These are phyloP conservation scores for Exophiala sp. DNA, from an alignment of 2,329 filamentous ascomycete genomes.

Conservation along the genomic window DNA sequence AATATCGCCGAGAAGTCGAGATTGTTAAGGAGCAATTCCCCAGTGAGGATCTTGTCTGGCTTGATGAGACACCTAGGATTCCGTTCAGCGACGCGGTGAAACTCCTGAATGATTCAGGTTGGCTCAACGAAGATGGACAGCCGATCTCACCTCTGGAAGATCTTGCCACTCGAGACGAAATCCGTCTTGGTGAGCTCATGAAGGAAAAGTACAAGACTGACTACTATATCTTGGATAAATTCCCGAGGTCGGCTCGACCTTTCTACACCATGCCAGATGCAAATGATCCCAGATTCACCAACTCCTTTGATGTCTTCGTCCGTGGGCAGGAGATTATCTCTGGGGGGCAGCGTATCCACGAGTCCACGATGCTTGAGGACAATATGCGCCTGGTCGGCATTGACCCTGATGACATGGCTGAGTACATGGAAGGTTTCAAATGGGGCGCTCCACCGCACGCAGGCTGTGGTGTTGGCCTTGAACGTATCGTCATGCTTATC, in stretches of 20 bases:
- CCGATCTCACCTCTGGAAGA: slow-evolving; percentile 67
- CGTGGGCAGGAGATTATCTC: slow-evolving; percentile 89
- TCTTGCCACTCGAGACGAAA: slow-evolving; percentile 77
- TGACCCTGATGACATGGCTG: slow-evolving; percentile 74
- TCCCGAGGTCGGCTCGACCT: slow-evolving; percentile 73
- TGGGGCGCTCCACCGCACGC: slow-evolving; percentile 85
- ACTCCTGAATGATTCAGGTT: slow-evolving; percentile 72
- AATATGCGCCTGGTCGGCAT: slow-evolving; percentile 73
- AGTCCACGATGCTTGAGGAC: slow-evolving; percentile 64
- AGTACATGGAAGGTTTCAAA: slow-evolving; percentile 83
- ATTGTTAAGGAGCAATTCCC: slow-evolving; percentile 78
- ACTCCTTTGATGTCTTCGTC: slow-evolving; percentile 93
- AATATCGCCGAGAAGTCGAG: slow-evolving; percentile 66
- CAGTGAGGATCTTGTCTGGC: slow-evolving; percentile 77
- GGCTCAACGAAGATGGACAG: slow-evolving; percentile 70
- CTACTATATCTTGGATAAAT: slow-evolving; percentile 92
- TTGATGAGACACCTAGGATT: slow-evolving; percentile 77
- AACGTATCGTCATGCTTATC: slow-evolving; percentile 80
- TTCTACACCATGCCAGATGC: slow-evolving; percentile 88
- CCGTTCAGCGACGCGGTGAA: slow-evolving; percentile 72
- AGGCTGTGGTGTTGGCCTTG: slow-evolving; percentile 81
- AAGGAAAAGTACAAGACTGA: slow-evolving; percentile 83
- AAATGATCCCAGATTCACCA: slow-evolving; percentile 66
- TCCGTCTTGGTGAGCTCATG: slow-evolving; percentile 74
- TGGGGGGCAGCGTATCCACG: slow-evolving; percentile 88